Evolutionary conservation across 176 grass and related monocot species (phyloP), one percentile per base, ranked within the genome.

Genomic region (Carex myosuroides): DNA sequence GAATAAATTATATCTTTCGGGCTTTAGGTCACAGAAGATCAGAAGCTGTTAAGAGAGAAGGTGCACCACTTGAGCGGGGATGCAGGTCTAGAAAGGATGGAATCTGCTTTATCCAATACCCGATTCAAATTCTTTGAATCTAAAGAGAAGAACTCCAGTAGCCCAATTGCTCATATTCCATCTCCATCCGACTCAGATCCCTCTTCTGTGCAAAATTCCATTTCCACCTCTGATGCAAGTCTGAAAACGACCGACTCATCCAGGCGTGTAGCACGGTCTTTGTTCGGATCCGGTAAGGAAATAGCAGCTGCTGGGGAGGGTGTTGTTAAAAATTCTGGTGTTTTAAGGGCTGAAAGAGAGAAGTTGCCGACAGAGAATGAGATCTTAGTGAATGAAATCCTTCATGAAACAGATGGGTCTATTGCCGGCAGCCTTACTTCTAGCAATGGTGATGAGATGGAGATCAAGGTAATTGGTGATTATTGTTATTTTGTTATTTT

Each of bases 101-200:
- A 95, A 24, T 94, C 87, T 90, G 93, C 96, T 86, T 83, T 95
- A 80, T 88, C 76, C 16, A 88, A 95, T 72, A 88, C 85, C 13
- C 84, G 93, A 76, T 89, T 87, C 86, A 99, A 95, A 64, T 99
- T 95, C 84, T 99, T 95, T 37, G 72, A 94, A 91, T 91, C 93
- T 6, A 95, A 90, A 80, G 91, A 95, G 55, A 81, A 64, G 42
- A 93, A 70, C 65, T 72, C 89, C 60, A 95, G 60, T 87, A 91
- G 41, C 72, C 86, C 89, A 75, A 83, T 95, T 63, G 88, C 91
- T 73, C 89, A 90, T 42, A 82, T 92, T 41, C 83, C 71, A 22
- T 89, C 88, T 44, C 88, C 96, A 60, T 87, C 90, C 81, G 85
- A 63, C 63, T 78, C 81, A 54, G 69, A 81, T 56, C 86, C 91